Conservation (phyloP, 805 yeast genomes). For the Sporopachydermia quercuum region DNA sequence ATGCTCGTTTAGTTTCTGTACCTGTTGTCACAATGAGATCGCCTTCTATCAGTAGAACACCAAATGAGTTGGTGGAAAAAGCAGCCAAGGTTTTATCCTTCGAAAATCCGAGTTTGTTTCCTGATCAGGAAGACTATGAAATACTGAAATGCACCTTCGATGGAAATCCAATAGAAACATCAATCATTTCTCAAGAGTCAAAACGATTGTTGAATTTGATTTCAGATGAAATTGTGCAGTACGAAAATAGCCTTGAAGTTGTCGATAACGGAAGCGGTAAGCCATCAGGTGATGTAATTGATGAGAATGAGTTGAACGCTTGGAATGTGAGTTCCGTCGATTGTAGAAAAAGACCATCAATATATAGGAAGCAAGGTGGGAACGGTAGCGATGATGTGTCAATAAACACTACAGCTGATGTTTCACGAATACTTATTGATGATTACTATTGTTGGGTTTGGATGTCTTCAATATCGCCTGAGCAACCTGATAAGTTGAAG, state of each 20-base stretch:
- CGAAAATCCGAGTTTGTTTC: slow-evolving; percentile 52
- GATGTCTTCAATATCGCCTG: slow-evolving; percentile 64
- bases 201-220: slow-evolving; percentile 33
- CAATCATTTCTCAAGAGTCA: slow-evolving; percentile 62
- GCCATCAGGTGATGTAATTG: slow-evolving; percentile 15
- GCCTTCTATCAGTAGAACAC: slow-evolving; percentile 27
- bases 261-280: neutral
- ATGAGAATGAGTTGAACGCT: slow-evolving; percentile 14
- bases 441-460: slow-evolving; percentile 90
- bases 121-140: slow-evolving; percentile 66
- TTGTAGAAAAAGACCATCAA: slow-evolving; percentile 14
- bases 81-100: slow-evolving; percentile 47
- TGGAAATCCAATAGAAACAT: slow-evolving; percentile 35
- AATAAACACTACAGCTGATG: slow-evolving; percentile 27
- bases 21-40: slow-evolving; percentile 50
- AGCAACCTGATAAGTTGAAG: slow-evolving; percentile 51
- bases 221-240: slow-evolving; percentile 11
- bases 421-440: slow-evolving; percentile 56
- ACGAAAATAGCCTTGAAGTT: neutral
- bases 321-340: slow-evolving; percentile 28
- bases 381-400: too few relatives aligned
- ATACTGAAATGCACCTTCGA: slow-evolving; percentile 59
- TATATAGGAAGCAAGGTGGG: slow-evolving; percentile 9
- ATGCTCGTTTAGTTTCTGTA: slow-evolving; percentile 32
- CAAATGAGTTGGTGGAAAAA: slow-evolving; percentile 44